phyloP scores from a whole-genome alignment of 2,329 filamentous ascomycete species.

The Fusarium azukiicola region DNA sequence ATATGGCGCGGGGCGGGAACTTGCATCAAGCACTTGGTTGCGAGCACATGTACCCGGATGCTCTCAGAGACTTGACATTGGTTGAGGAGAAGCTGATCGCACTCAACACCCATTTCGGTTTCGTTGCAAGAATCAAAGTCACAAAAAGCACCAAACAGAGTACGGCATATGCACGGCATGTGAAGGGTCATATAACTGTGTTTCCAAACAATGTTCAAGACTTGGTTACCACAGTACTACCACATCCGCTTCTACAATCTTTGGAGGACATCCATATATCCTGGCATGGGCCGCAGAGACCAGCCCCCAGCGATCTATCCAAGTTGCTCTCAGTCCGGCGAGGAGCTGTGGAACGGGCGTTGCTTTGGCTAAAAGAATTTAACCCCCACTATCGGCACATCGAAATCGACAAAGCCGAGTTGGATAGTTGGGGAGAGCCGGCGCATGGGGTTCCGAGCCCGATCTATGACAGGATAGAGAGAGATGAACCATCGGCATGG shows the following conservation, averaged over 20 bases:
- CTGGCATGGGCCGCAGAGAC: slow-evolving; percentile 23
- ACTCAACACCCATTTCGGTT: slow-evolving; percentile 20
- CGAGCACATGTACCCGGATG: slow-evolving; percentile 21
- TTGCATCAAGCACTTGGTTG: slow-evolving; percentile 25
- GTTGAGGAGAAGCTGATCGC: slow-evolving; percentile 23
- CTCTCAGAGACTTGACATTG: slow-evolving; percentile 23
- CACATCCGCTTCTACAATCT: slow-evolving; percentile 19
- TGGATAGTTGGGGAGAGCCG: slow-evolving; percentile 22
- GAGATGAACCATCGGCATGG: slow-evolving; percentile 17
- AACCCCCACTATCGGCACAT: slow-evolving; percentile 30
- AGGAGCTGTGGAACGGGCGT: slow-evolving; percentile 8
- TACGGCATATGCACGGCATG: not conserved
- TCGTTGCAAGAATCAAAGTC: slow-evolving; percentile 6
- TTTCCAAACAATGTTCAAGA: slow-evolving; percentile 30
- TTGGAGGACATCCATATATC: slow-evolving; percentile 30
- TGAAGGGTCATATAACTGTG: slow-evolving; percentile 23
- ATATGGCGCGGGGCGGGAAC: not conserved
- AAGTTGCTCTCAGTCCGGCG: slow-evolving; percentile 20
- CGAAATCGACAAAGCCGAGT: slow-evolving; percentile 13
- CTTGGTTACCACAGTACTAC: slow-evolving; percentile 21
- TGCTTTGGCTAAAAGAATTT: slow-evolving; percentile 22
- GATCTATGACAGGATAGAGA: slow-evolving; percentile 26
- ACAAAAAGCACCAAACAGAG: not conserved
- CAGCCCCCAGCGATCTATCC: slow-evolving; percentile 25
- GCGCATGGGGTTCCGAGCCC: slow-evolving; percentile 21